Base-by-base conservation (phyloP, 129 eudicot genomes). In the Chrysanthemum lavandulifolium region DNA sequence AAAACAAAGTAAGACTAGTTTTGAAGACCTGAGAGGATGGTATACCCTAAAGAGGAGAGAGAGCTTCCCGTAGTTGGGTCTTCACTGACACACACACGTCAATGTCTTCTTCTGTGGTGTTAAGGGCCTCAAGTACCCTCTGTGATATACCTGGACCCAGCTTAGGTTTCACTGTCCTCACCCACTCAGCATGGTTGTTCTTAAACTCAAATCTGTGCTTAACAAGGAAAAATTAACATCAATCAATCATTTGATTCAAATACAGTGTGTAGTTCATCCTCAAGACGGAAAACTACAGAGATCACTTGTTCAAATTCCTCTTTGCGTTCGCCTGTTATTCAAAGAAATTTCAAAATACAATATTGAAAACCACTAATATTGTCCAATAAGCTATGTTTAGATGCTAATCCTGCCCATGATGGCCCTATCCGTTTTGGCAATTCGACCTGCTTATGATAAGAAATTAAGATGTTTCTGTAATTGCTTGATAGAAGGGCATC, bases 181-280 rank as follows among this genome's bases (percentile, higher is more conserved):
- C 84, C 98, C 98, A 93, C 76, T 93, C 90, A 49, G 88, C 89
- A 61, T 89, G 98, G 85, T 93, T 93, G 73, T 80, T 87, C 86
- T 93, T 93, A 81, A 93, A 90, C 67, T 93, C 96, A 79, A 78
- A 80, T 85, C 98, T 93, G 60, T 14, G 72, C 67, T 65, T 61
- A 54, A 70, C 45, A 47, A 71, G 59, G 14, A 69, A 66, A 18
- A 60, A 8, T 6, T 40, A 40, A 40, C 19, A 48, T 2, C 29
- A 65, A 65, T 65, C 57, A 12, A 18, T 63, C 14, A 13, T 3
- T 50, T 40, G 14, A 2, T 12, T 51, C 69, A 65, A 3, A 66
- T 33, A 73, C 11, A 50, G 19, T 12, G 8, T 29, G 9, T n/a
- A 6, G 14, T 36, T 2, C 9, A 15, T 15, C 3, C 21, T 65